Percentiles rank a stretch among this genome's conserved stretches.
Conservation (phyloP, 768 basidiomycete genomes). For the Suillus alpinus region DNA sequence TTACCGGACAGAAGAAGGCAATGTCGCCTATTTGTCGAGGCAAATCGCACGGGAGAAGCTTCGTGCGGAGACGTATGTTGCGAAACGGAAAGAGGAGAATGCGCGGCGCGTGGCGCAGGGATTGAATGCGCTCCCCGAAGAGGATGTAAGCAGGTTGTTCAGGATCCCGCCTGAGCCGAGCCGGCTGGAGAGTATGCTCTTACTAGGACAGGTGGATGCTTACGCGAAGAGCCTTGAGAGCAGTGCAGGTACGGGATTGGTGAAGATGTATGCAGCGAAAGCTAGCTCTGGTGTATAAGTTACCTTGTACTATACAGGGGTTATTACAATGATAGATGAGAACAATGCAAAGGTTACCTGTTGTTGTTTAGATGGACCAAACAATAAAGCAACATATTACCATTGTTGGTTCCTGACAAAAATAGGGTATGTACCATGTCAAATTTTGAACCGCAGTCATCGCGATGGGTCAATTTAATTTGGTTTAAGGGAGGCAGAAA, state of each 20-base stretch:
- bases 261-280: constrained; percentile 82
- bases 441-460: neutral
- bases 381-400: neutral
- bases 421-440: neutral
- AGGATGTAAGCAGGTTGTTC: constrained; percentile 80
- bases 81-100: constrained; percentile 90
- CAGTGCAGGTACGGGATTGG: constrained; percentile 56
- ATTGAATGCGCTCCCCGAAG: constrained; percentile 81
- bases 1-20: constrained; percentile 89
- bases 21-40: constrained; percentile 82
- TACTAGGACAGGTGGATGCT: constrained; percentile 86
- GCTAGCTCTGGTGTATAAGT: constrained; percentile 23
- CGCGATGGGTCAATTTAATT: neutral
- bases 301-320: neutral
- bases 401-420: neutral
- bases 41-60: constrained; percentile 86
- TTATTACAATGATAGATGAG: neutral
- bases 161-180: constrained; percentile 88
- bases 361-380: neutral
- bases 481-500: neutral
- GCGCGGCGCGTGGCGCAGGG: constrained; percentile 75
- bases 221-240: constrained; percentile 76
- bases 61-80: constrained; percentile 74
- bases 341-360: neutral
- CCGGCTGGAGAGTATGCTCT: constrained; percentile 80